Evolutionary conservation across 1,284 basidiomycete genomes (phyloP).

Genomic region (Hypsizygus ulmarius): DNA sequence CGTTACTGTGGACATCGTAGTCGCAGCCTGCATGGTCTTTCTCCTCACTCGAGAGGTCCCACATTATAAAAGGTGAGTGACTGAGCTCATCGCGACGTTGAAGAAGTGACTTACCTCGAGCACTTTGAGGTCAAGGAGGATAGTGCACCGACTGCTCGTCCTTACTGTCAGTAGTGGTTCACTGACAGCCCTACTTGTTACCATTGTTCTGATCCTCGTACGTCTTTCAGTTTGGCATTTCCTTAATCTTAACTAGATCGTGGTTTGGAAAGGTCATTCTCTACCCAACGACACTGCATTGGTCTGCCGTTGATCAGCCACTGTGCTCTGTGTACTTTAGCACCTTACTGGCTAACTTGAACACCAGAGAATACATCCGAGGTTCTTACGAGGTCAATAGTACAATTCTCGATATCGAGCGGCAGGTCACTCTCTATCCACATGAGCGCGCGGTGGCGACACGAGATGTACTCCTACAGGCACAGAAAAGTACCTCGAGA

Average conservation of each 20-base stretch:
- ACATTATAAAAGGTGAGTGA: too few species aligned
- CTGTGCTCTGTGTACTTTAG: conserved; percentile 1
- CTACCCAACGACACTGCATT: neutral
- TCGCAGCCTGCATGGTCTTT: conserved; percentile 2
- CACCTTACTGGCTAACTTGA: conserved; percentile 4
- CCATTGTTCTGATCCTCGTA: neutral
- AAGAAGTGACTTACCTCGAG: neutral
- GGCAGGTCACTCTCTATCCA: too few species aligned
- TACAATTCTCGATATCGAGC: too few species aligned
- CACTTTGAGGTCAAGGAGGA: neutral
- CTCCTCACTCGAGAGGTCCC: neutral
- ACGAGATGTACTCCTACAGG: too few species aligned
- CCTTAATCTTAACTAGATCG: neutral
- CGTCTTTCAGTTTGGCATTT: neutral
- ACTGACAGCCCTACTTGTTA: neutral
- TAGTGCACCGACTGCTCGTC: conserved; percentile 3
- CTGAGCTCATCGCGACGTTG: neutral
- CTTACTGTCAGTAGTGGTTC: conserved; percentile 1
- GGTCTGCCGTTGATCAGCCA: neutral
- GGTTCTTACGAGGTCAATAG: neutral
- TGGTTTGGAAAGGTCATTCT: neutral
- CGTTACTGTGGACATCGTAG: neutral
- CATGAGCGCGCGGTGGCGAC: too few species aligned
- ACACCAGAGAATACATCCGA: conserved; percentile 1
- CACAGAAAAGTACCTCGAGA: too few species aligned